These are phyloP conservation scores for Polytolypa hystricis DNA, from an alignment of 2,329 filamentous ascomycete species.

Conservation along the genomic window DNA sequence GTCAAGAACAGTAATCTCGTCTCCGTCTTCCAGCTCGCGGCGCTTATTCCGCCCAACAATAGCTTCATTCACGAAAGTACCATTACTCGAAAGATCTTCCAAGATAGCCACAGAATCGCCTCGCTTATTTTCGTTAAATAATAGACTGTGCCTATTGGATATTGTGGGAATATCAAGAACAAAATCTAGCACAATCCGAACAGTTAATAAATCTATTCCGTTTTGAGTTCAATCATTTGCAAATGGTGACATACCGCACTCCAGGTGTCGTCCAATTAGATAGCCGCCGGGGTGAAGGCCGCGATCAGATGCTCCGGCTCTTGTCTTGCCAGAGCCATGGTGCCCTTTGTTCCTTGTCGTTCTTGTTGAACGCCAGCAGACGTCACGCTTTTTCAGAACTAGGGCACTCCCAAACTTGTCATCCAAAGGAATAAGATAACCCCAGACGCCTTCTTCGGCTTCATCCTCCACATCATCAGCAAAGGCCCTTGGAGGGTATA, in stretches of 20 bases:
- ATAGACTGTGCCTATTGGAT: slow-evolving; percentile 61
- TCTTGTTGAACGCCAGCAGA: slow-evolving; percentile 57
- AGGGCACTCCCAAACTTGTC: slow-evolving; percentile 56
- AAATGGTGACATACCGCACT: slow-evolving; percentile 62
- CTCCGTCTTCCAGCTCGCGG: slow-evolving; percentile 75
- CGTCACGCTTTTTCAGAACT: slow-evolving; percentile 63
- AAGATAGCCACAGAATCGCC: slow-evolving; percentile 58
- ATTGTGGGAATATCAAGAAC: slow-evolving; percentile 66
- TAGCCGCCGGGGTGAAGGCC: slow-evolving; percentile 68
- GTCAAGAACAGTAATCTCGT: slow-evolving; percentile 80
- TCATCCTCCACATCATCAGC: slow-evolving; percentile 80
- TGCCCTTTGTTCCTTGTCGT: slow-evolving; percentile 28
- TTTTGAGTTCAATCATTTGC: not conserved
- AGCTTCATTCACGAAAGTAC: slow-evolving; percentile 89
- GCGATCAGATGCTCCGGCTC: slow-evolving; percentile 31
- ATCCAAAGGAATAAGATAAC: slow-evolving; percentile 78
- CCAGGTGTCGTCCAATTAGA: slow-evolving; percentile 80
- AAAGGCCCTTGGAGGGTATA: slow-evolving; percentile 59
- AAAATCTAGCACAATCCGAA: slow-evolving; percentile 44
- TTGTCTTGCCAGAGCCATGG: slow-evolving; percentile 26
- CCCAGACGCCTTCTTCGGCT: slow-evolving; percentile 80
- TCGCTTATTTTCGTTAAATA: slow-evolving; percentile 45
- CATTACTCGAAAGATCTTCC: slow-evolving; percentile 90
- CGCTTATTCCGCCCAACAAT: slow-evolving; percentile 86
- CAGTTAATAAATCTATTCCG: not conserved